Conservation (phyloP, 495 filamentous ascomycete species). For the Penicillium cosmopolitanum region DNA sequence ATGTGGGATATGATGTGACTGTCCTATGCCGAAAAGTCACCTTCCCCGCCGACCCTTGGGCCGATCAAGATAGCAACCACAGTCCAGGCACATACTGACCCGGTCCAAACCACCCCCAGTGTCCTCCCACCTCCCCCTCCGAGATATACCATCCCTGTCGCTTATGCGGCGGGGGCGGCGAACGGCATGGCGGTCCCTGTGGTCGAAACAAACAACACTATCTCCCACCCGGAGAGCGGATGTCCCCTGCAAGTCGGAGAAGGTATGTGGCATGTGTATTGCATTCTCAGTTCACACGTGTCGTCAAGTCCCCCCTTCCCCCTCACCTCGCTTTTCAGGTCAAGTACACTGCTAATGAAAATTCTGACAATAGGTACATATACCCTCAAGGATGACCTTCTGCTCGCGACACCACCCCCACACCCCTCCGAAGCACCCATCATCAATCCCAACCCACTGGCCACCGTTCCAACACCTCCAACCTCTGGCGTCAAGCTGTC, state of each 20-base stretch:
- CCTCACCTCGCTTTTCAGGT: neutral
- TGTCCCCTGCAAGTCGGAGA: constrained; percentile 86
- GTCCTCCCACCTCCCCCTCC: constrained; percentile 85
- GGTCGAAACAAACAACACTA: constrained; percentile 89
- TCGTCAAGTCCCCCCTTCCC: too few relatives aligned
- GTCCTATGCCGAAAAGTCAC: neutral
- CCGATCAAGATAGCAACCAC: neutral
- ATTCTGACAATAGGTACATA: constrained; percentile 72
- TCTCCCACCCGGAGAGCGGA: constrained; percentile 73
- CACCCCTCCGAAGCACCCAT: constrained; percentile 91
- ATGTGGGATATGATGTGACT: constrained; percentile 4
- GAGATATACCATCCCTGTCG: constrained; percentile 70
- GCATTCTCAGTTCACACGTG: neutral
- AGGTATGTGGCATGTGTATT: constrained; percentile 53
- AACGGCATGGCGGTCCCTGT: constrained; percentile 68
- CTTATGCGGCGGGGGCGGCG: constrained; percentile 66
- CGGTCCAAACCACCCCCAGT: constrained; percentile 41
- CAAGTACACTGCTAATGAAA: neutral
- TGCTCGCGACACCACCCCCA: constrained; percentile 90
- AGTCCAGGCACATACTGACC: constrained; percentile 22
- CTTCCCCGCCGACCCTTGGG: constrained; percentile 4
- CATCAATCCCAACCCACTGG: constrained; percentile 84
- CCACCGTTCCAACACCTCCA: constrained; percentile 77
- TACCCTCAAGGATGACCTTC: constrained; percentile 82
- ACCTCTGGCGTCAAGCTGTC: constrained; percentile 87